phyloP scores from a whole-genome alignment of 1,284 basidiomycete genomes.

The Pyrrhoderma noxium region DNA sequence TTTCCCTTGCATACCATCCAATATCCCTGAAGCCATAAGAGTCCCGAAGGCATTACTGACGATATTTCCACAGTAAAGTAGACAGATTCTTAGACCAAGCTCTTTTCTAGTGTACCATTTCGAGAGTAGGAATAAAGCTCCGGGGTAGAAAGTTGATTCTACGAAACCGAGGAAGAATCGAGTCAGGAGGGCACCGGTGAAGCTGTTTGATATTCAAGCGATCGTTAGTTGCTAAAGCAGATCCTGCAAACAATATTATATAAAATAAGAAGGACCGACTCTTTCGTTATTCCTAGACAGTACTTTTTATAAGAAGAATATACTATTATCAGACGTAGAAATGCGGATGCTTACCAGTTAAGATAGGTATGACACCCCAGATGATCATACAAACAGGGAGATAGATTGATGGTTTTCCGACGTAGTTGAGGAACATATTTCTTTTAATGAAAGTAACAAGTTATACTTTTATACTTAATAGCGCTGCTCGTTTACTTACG shows the following conservation, averaged over 20 bases:
- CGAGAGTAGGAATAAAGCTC: constrained; percentile 23
- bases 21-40: constrained; percentile 31
- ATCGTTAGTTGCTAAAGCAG: too few species aligned
- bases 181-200: constrained; percentile 57
- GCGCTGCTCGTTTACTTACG: constrained; percentile 38
- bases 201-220: constrained; percentile 38
- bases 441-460: constrained; percentile 29
- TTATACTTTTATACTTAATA: too few species aligned
- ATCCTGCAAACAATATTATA: too few species aligned
- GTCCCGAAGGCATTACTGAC: constrained; percentile 47
- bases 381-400: constrained; percentile 65
- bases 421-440: constrained; percentile 67
- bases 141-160: constrained; percentile 24
- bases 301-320: too few species aligned
- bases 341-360: constrained; percentile 43
- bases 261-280: too few species aligned
- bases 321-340: not conserved
- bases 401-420: constrained; percentile 69
- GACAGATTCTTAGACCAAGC: constrained; percentile 23
- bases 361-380: constrained; percentile 61
- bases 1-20: constrained; percentile 39
- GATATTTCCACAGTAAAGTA: constrained; percentile 41
- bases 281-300: constrained; percentile 54
- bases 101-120: constrained; percentile 21
- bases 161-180: constrained; percentile 66